Base-by-base conservation (phyloP, 1,284 basidiomycete species). In the Naganishia liquefaciens region DNA sequence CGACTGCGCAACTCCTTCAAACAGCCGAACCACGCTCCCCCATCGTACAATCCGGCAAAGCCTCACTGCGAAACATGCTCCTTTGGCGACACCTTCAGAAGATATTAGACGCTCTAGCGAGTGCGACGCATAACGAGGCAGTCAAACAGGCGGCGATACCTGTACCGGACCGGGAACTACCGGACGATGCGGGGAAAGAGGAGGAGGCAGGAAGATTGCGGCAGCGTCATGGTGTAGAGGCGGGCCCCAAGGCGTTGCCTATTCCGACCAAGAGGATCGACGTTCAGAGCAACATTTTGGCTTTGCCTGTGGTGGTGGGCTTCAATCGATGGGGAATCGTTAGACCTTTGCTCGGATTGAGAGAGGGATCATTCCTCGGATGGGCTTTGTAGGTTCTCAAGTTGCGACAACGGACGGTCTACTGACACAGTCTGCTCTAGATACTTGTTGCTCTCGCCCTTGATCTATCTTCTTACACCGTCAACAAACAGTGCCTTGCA, bases 291-390 rank as follows among this genome's bases (percentile, higher is more conserved):
- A 79, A 79, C 69, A 72, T 79, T 28, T 70, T 75, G 67, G 72
- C 71, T 4, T 42, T 79, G 1, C 69, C 68, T 33, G 78, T 78
- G 2, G 67, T 79, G 54, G 77, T 79, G 73, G 73, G 73, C 0
- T 76, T 76, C 74, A 70, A 76, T 19, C 70, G 78, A 44, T 71
- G 70, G 21, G 77, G 78, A 64, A 73, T 78, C 19, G 52, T 76
- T 19, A 67, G 70, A 39, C 72, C 74, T 5, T 58, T 74, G 25
- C 55, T 73, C 54, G 70, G 69, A 2, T 65, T 67, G 40, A 53
- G 70, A 50, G 68, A 64, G 11, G 52, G 54, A 10, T 68, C 68
- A 2, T 50, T 63, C 11, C 43, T 72, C 25, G 66, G 69, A 28
- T 68, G 68, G 64, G 44, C 75, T 2, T 58, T 73, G 74, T 78